phyloP scores from a whole-genome alignment of 2,329 filamentous ascomycete genomes.

The Xylaria sp. region DNA sequence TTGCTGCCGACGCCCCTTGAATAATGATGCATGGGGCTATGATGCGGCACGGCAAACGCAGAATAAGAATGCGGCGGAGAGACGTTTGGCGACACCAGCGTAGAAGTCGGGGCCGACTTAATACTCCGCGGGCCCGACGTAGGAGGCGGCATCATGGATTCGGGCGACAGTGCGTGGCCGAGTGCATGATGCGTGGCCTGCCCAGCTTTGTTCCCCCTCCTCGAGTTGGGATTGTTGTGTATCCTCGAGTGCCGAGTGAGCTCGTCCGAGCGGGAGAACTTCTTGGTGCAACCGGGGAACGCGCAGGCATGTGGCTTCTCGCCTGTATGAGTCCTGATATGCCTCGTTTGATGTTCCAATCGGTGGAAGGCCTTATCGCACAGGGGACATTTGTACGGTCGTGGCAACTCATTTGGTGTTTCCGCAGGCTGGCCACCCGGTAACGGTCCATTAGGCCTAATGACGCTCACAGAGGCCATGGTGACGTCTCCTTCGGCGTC shows the following conservation, averaged over 20 bases:
- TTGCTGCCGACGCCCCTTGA: conserved; percentile 56
- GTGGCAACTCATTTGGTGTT: conserved; percentile 78
- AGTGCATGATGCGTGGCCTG: conserved; percentile 59
- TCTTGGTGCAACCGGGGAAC: conserved; percentile 95
- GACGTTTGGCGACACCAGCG: conserved; percentile 91
- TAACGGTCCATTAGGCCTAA: conserved; percentile 71
- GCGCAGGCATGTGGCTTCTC: conserved; percentile 98
- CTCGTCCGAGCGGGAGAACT: conserved; percentile 96
- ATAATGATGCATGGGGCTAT: conserved; percentile 61
- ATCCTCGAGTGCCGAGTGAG: conserved; percentile 96
- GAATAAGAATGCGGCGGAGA: conserved; percentile 92
- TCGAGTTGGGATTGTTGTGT: conserved; percentile 98
- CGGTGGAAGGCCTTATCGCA: conserved; percentile 99
- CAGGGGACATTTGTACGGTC: conserved; percentile 97
- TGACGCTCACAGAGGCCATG: conserved; percentile 66
- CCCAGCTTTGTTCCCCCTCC: conserved; percentile 85
- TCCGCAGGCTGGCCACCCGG: conserved; percentile 71
- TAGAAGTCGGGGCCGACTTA: conserved; percentile 87
- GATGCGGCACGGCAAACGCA: conserved; percentile 68
- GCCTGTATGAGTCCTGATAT: conserved; percentile 96
- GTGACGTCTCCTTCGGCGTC: conserved; percentile 55
- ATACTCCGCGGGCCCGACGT: conserved; percentile 77
- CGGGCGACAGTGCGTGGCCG: conserved; percentile 60
- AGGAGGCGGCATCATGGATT: conserved; percentile 80
- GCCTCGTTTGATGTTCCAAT: conserved; percentile 88